Evolutionary conservation across 495 filamentous ascomycete species (phyloP), one percentile per base, ranked within the genome.

Genomic region (Cairneyella variabilis): DNA sequence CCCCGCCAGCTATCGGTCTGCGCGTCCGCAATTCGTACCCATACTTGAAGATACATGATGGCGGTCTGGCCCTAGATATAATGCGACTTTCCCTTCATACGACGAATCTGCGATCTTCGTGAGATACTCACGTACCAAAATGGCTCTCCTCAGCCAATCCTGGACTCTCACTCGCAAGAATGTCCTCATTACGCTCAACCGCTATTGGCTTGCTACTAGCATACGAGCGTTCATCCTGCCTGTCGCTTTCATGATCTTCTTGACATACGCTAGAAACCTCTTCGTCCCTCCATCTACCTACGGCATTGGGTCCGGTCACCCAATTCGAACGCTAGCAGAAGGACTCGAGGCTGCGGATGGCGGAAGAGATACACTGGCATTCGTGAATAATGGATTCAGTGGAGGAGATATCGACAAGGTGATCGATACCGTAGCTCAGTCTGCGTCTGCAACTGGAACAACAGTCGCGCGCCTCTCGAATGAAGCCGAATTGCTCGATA

Each of bases 81-180:
- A n/a, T n/a, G n/a, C n/a, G n/a, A n/a, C n/a, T n/a, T n/a, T n/a
- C n/a, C n/a, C n/a, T n/a, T n/a, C n/a, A n/a, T n/a, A n/a, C n/a
- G n/a, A n/a, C n/a, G n/a, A n/a, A n/a, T n/a, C n/a, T n/a, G n/a
- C n/a, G n/a, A n/a, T n/a, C n/a, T n/a, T n/a, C n/a, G n/a, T n/a
- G n/a, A n/a, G n/a, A n/a, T n/a, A n/a, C n/a, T n/a, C n/a, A n/a
- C n/a, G n/a, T n/a, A n/a, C n/a, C n/a, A n/a, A n/a, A n/a, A n/a
- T n/a, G n/a, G n/a, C 67, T 34, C 75, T 85, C 66, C 60, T 81
- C 44, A 70, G 77, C 22, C 90, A 93, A 69, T 83, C 79, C 51
- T 82, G 81, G 82, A 86, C 86, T 23, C 73, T 95, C 55, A 80
- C 77, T 51, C 65, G 68, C 57, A 95, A 96, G 71, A 95, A 86